Conservation (phyloP, 1,284 basidiomycete genomes). For the Xanthoconium separans region DNA sequence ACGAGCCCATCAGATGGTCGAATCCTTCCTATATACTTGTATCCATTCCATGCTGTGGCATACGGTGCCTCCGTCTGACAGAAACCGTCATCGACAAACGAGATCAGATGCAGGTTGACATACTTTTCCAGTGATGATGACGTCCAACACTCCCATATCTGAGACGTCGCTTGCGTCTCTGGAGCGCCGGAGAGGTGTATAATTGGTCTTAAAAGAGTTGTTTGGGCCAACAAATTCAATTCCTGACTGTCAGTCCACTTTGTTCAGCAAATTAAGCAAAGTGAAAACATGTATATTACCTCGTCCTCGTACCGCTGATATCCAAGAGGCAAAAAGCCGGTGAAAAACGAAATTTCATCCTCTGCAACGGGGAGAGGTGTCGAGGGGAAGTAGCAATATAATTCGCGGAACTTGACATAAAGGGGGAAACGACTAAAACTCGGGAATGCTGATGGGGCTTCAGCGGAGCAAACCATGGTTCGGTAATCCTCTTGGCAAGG, state of each 20-base stretch:
- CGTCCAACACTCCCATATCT: slow-evolving; percentile 32
- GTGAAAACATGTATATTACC: slow-evolving; percentile 26
- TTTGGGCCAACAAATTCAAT: slow-evolving; percentile 40
- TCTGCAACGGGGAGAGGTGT: slow-evolving; percentile 28
- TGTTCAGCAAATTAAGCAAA: slow-evolving; percentile 5
- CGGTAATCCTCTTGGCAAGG: slow-evolving; percentile 37
- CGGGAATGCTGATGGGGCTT: slow-evolving; percentile 35
- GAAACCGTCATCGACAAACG: slow-evolving; percentile 8
- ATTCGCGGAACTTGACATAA: slow-evolving; percentile 46
- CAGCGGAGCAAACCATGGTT: slow-evolving; percentile 33
- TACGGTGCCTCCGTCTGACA: slow-evolving; percentile 46
- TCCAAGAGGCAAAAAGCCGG: slow-evolving; percentile 47
- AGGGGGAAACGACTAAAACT: slow-evolving; percentile 40
- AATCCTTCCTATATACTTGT: slow-evolving; percentile 33
- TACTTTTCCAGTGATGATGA: slow-evolving; percentile 53
- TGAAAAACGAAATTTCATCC: slow-evolving; percentile 29
- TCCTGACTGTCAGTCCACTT: slow-evolving; percentile 35
- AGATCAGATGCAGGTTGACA: slow-evolving; percentile 14
- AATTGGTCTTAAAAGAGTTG: slow-evolving; percentile 37
- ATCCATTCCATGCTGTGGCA: slow-evolving; percentile 47
- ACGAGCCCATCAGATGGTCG: slow-evolving; percentile 37
- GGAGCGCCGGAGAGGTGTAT: slow-evolving; percentile 24
- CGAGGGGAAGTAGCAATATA: slow-evolving; percentile 37
- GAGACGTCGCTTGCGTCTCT: slow-evolving; percentile 15
- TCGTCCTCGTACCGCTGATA: slow-evolving; percentile 35